Evolutionary conservation across 805 yeast species (phyloP), one percentile per base, ranked within the genome.

Genomic region (Ogataea salicorniae): DNA sequence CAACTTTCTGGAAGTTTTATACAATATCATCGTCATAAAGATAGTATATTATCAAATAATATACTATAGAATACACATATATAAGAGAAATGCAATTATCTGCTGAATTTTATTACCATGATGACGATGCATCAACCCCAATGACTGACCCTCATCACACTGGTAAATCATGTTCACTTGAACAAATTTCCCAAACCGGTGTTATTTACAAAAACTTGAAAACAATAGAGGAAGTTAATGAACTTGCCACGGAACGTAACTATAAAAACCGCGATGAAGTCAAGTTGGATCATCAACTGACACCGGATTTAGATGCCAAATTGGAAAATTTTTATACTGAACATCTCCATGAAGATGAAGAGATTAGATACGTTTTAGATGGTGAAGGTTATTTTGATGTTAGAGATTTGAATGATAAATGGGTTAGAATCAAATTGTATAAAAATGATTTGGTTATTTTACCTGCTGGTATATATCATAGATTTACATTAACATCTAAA

Each of bases 341-440:
- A 61, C 99, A 92, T 66, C 73, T 89, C 46, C 99, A 92, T 63
- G 98, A 92, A 63, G 99, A 92, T 63, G 99, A 92, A 68, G 99
- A 92, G 70, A 92, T 92, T 62, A 74, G 99, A 55, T 92, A 90
- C 68, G 80, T 90, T 45, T 61, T 85, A 17, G 96, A 85, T 26
- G 99, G 99, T 11, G 85, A 81, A 47, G 98, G 99, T 0, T 92
- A 77, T 67, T 92, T 92, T 61, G 98, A 92, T 61, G 88, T 92
- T 7, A 76, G 96, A 55, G 84, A 80, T 58, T 60, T 70, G 29
- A 61, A 75, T 13, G 66, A 62, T 43, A 64, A 71, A 46, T 92
- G 99, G 99, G 75, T 92, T 47, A 78, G 98, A 50, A 75, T 84
- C 48, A 76, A 77, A 50, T 73, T 90, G 34, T 71, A 63, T 31